phyloP scores from a whole-genome alignment of 2,329 filamentous ascomycete species.

The Talaromyces marneffei region DNA sequence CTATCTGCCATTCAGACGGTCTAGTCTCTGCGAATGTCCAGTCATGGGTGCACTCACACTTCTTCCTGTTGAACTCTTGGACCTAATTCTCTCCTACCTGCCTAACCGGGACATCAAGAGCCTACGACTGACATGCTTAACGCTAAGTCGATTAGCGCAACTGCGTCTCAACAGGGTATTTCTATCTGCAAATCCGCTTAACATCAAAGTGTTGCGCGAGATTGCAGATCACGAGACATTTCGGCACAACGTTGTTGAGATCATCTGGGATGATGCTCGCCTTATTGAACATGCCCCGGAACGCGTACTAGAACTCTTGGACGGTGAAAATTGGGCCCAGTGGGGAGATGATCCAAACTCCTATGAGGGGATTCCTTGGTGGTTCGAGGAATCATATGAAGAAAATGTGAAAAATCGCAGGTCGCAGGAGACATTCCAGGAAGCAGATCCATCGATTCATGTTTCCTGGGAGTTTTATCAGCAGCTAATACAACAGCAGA shows the following conservation, averaged over 20 bases:
- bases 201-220: constrained; percentile 33
- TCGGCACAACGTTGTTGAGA: constrained; percentile 29
- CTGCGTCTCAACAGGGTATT: constrained; percentile 35
- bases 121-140: constrained; percentile 22
- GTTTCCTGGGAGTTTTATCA: constrained; percentile 27
- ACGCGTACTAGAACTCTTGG: background rate
- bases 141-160: constrained; percentile 12
- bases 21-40: background rate
- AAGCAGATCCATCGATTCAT: background rate
- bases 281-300: background rate
- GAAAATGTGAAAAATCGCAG: background rate
- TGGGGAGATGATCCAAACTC: background rate
- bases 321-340: background rate
- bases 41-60: background rate
- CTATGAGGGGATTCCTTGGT: background rate
- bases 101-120: constrained; percentile 24
- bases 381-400: background rate
- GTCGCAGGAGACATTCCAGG: background rate
- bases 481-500: constrained; percentile 30
- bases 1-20: background rate
- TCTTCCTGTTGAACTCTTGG: background rate
- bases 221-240: constrained; percentile 34
- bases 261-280: constrained; percentile 28
- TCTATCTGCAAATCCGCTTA: constrained; percentile 36
- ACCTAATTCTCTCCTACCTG: constrained; percentile 9